Evolutionary conservation across 169 alveolate species (phyloP).

Genomic region (Eimeria falciformis): DNA sequence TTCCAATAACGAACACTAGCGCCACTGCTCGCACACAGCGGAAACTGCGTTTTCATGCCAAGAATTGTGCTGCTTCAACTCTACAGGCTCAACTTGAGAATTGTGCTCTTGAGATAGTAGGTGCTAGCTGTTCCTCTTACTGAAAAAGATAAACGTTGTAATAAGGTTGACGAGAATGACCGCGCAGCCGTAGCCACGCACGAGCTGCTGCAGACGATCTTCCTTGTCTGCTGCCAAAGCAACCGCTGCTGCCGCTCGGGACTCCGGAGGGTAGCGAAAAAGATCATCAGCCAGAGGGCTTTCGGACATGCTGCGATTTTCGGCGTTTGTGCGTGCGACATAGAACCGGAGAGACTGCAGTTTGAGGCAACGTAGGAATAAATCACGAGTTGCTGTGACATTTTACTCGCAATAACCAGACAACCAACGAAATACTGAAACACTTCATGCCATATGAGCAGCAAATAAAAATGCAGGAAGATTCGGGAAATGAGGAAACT

Average conservation of each 20-base stretch:
- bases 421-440: no score
- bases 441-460: no score
- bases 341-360: constrained; percentile 26
- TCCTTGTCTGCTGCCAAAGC: constrained; percentile 38
- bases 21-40: no score
- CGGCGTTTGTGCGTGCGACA: constrained; percentile 18
- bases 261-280: constrained; percentile 25
- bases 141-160: background rate
- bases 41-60: no score
- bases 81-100: no score
- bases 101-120: no score
- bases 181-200: constrained; percentile 34
- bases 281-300: background rate
- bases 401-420: no score
- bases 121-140: no score
- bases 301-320: constrained; percentile 3
- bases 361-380: background rate
- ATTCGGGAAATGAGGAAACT: no score
- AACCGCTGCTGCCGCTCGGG: constrained; percentile 17
- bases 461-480: no score
- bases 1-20: background rate
- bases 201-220: constrained; percentile 17
- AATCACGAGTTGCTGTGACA: no score
- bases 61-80: no score
- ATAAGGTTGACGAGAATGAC: constrained; percentile 5